Conservation (phyloP, 169 alveolate genomes). For the Cryptosporidium parvum region DNA sequence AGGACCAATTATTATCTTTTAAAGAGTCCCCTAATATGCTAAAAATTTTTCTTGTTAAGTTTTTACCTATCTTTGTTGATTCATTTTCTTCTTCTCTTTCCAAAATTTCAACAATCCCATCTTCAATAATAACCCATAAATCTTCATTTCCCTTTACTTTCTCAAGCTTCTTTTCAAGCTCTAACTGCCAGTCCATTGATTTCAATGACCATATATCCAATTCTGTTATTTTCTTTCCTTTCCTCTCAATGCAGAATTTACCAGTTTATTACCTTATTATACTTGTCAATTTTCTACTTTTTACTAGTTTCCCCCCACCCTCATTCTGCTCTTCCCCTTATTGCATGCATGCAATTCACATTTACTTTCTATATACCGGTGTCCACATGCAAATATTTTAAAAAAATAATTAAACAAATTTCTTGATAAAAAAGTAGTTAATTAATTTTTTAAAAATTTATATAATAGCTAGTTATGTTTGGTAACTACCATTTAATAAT, state of each 20-base stretch:
- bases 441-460: too few relatives aligned
- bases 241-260: neutral
- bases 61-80: neutral
- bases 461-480: neutral
- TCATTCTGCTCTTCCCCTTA: neutral
- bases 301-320: neutral
- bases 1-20: conserved; percentile 50
- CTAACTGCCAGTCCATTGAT: conserved; percentile 70
- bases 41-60: conserved; percentile 25
- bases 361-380: conserved; percentile 1
- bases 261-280: neutral
- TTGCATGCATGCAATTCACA: conserved; percentile 41
- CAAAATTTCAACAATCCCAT: conserved; percentile 48
- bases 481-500: too few relatives aligned
- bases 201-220: conserved; percentile 1
- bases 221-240: neutral
- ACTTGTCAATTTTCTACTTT: conserved; percentile 8
- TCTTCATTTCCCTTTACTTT: conserved; percentile 28
- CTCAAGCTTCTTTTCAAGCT: conserved; percentile 56
- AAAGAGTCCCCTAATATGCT: conserved; percentile 17
- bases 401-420: neutral
- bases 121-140: conserved; percentile 43
- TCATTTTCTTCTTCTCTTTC: conserved; percentile 3
- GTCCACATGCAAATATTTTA: neutral
- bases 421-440: too few relatives aligned